Conservation (phyloP, 1,284 basidiomycete species). For the Sporisorium graminicola region DNA sequence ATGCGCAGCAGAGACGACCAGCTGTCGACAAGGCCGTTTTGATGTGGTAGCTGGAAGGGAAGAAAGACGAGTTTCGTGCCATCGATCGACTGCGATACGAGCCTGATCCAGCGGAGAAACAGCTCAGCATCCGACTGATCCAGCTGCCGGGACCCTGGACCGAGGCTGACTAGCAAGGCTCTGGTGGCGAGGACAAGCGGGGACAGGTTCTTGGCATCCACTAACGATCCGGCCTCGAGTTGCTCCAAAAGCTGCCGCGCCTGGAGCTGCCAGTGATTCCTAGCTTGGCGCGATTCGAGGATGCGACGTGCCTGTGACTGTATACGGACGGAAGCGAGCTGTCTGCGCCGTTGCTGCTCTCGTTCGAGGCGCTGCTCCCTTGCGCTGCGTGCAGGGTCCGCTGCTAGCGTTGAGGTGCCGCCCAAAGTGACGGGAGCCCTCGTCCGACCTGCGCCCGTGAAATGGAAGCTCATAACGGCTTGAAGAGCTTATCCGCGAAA, state of each 20-base stretch:
- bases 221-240: constrained; percentile 1
- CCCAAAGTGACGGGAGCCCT: constrained; percentile 45
- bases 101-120: constrained; percentile 27
- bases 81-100: constrained; percentile 23
- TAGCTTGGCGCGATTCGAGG: constrained; percentile 19
- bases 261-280: constrained; percentile 20
- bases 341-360: constrained; percentile 40
- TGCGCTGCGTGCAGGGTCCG: constrained; percentile 43
- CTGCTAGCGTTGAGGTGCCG: constrained; percentile 30
- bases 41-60: constrained; percentile 7
- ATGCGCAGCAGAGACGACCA: constrained; percentile 30
- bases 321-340: constrained; percentile 22
- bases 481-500: background rate
- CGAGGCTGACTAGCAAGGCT: constrained; percentile 30
- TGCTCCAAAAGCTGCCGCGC: constrained; percentile 11
- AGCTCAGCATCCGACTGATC: constrained; percentile 15
- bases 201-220: background rate
- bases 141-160: constrained; percentile 16
- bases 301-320: constrained; percentile 40
- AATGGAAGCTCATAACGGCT: constrained; percentile 49
- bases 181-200: constrained; percentile 25
- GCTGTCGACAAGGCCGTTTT: constrained; percentile 2
- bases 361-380: constrained; percentile 38
- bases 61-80: constrained; percentile 27
- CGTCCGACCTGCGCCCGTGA: constrained; percentile 47